phyloP scores from a whole-genome alignment of 306 rosid genomes.

The cucumber (Cucumis sativus) region DNA sequence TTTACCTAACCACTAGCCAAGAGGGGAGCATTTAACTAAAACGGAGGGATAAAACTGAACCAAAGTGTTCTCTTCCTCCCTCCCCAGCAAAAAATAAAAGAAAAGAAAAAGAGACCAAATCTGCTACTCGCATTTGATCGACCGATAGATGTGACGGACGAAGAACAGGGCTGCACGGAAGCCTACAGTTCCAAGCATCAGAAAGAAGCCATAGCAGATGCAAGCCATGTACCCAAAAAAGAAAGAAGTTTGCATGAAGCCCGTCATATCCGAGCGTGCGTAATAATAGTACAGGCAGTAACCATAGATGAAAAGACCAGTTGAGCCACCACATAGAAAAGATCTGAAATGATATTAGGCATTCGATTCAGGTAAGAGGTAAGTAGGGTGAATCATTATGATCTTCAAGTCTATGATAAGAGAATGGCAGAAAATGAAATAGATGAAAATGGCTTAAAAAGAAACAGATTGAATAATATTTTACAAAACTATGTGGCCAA shows the following conservation, averaged over 20 bases:
- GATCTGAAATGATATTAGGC: slow-evolving; percentile 38
- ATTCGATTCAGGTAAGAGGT: slow-evolving; percentile 1
- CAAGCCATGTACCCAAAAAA: slow-evolving; percentile 99
- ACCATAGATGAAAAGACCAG: slow-evolving; percentile 88
- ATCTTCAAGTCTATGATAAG: background rate
- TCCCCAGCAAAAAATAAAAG: background rate
- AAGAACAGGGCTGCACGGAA: slow-evolving; percentile 89
- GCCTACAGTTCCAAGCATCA: slow-evolving; percentile 90
- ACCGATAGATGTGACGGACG: slow-evolving; percentile 90
- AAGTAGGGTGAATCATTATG: background rate
- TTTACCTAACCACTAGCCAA: slow-evolving; percentile 1
- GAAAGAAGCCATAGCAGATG: slow-evolving; percentile 97
- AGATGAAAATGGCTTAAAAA: background rate
- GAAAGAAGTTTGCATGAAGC: slow-evolving; percentile 93
- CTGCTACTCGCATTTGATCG: slow-evolving; percentile 88
- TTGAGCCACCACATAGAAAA: slow-evolving; percentile 95
- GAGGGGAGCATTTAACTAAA: background rate
- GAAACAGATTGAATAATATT: background rate
- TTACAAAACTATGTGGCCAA: background rate
- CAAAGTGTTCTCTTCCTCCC: slow-evolving; percentile 1
- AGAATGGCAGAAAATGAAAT: background rate
- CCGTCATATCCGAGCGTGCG: slow-evolving; percentile 91
- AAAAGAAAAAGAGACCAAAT: background rate
- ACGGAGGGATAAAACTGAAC: slow-evolving; percentile 3
- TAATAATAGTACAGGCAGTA: slow-evolving; percentile 92